Percentiles rank a stretch among this genome's conserved stretches.
phyloP scores from a whole-genome alignment of 805 yeast genomes.

The Saccharomycopsis sp. region DNA sequence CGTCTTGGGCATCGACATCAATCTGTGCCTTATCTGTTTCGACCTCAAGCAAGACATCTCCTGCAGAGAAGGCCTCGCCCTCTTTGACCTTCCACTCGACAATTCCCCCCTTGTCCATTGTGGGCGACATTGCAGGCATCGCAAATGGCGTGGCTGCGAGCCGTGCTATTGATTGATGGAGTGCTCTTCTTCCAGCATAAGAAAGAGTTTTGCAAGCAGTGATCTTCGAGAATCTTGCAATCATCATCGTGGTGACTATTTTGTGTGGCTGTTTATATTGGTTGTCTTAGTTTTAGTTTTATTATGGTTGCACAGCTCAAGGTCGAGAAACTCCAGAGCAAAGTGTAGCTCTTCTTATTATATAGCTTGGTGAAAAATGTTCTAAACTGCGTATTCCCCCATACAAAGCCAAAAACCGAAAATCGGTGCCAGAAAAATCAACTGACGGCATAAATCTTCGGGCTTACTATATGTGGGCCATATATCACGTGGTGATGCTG shows the following conservation, averaged over 20 bases:
- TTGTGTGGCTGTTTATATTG: not conserved
- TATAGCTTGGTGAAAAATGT: not conserved
- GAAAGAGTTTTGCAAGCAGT: not conserved
- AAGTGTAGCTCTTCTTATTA: too few relatives aligned
- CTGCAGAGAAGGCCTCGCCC: constrained; percentile 68
- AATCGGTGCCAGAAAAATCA: not conserved
- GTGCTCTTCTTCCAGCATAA: not conserved
- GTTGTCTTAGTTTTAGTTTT: too few relatives aligned
- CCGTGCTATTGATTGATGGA: not conserved
- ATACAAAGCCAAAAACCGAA: not conserved
- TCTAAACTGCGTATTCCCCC: not conserved
- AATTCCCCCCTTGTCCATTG: constrained; percentile 94
- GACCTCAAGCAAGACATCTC: constrained; percentile 78
- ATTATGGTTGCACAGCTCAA: too few relatives aligned
- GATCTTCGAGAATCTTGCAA: not conserved
- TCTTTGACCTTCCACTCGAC: constrained; percentile 83
- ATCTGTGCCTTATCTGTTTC: constrained; percentile 83
- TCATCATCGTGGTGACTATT: not conserved
- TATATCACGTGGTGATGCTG: not conserved
- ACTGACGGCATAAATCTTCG: not conserved
- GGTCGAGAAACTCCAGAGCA: too few relatives aligned
- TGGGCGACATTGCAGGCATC: constrained; percentile 99
- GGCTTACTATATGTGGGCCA: not conserved
- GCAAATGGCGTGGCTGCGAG: constrained; percentile 36
- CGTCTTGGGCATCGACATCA: constrained; percentile 86